Conservation (phyloP, 2,329 filamentous ascomycete genomes). For the Xenosphaeropsis pyriputrescens region DNA sequence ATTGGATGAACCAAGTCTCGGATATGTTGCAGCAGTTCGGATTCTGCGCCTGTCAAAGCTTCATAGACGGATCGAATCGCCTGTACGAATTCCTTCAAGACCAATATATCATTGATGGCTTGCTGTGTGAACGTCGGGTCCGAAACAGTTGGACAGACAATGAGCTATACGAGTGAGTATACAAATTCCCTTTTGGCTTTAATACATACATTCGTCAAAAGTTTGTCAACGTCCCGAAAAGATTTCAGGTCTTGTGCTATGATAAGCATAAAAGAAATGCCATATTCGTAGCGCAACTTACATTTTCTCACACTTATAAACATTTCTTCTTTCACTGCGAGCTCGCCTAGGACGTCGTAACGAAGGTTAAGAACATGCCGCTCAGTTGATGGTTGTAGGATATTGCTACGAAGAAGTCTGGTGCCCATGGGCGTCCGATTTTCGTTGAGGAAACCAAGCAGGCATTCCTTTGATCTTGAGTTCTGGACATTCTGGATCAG, state of each 20-base stretch:
- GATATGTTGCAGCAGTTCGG: slow-evolving; percentile 51
- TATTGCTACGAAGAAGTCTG: slow-evolving; percentile 68
- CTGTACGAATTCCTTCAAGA: slow-evolving; percentile 69
- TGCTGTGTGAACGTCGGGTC: slow-evolving; percentile 61
- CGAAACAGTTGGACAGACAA: slow-evolving; percentile 54
- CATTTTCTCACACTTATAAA: slow-evolving; percentile 64
- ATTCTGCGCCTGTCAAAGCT: slow-evolving; percentile 48
- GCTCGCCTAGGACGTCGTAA: slow-evolving; percentile 72
- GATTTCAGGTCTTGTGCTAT: slow-evolving; percentile 45
- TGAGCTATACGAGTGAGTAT: slow-evolving; percentile 37
- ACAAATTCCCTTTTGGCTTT: neutral
- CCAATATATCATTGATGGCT: slow-evolving; percentile 72
- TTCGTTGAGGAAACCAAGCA: slow-evolving; percentile 76
- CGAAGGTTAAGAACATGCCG: slow-evolving; percentile 51
- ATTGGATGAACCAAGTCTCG: slow-evolving; percentile 53
- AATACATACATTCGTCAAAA: slow-evolving; percentile 52
- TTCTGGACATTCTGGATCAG: slow-evolving; percentile 77
- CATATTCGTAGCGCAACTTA: slow-evolving; percentile 13
- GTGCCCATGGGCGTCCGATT: slow-evolving; percentile 82
- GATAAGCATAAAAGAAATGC: neutral
- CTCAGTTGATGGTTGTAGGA: slow-evolving; percentile 75
- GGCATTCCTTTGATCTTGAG: slow-evolving; percentile 62
- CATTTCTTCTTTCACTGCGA: slow-evolving; percentile 71
- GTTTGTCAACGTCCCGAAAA: slow-evolving; percentile 66
- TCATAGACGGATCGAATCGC: slow-evolving; percentile 53